Percentiles rank a stretch among this genome's conserved stretches.
phyloP scores from a whole-genome alignment of 2,329 filamentous ascomycete species.

The Lecanicillium sp. region DNA sequence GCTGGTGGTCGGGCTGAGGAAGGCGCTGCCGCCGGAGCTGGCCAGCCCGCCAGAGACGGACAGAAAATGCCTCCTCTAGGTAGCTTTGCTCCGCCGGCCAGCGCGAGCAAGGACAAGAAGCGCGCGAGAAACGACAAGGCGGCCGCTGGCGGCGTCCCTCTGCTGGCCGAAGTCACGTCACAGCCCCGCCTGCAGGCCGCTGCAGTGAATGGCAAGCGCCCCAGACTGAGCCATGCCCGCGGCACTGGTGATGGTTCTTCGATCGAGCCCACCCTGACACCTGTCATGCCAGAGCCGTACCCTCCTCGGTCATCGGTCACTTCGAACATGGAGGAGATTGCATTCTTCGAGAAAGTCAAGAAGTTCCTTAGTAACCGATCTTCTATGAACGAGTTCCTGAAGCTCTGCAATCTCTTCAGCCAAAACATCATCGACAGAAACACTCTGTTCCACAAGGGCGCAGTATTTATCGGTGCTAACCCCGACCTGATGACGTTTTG shows the following conservation, averaged over 20 bases:
- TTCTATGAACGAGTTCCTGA: constrained; percentile 91
- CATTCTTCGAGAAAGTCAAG: constrained; percentile 94
- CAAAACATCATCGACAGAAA: constrained; percentile 87
- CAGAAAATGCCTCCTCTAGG: constrained; percentile 89
- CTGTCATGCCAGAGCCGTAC: constrained; percentile 80
- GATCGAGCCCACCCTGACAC: constrained; percentile 82
- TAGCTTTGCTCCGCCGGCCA: constrained; percentile 79
- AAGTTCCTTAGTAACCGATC: constrained; percentile 92
- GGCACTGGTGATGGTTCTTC: constrained; percentile 51
- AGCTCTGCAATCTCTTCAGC: constrained; percentile 92
- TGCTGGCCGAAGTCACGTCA: constrained; percentile 37
- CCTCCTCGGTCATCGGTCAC: constrained; percentile 66
- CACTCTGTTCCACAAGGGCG: constrained; percentile 74
- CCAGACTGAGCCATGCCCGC: constrained; percentile 68
- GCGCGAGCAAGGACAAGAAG: constrained; percentile 89
- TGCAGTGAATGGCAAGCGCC: constrained; percentile 51
- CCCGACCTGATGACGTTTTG: constrained; percentile 86
- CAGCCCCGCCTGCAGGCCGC: constrained; percentile 27
- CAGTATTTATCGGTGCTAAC: constrained; percentile 81
- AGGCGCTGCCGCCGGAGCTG: constrained; percentile 16
- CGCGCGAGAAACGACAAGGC: constrained; percentile 60
- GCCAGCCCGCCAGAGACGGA: constrained; percentile 48
- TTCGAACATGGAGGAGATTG: constrained; percentile 78
- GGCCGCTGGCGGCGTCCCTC: constrained; percentile 40
- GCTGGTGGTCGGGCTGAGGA: constrained; percentile 59